Evolutionary conservation across 306 rosid genomes (phyloP).

Genomic region (Trifolium pratense): DNA sequence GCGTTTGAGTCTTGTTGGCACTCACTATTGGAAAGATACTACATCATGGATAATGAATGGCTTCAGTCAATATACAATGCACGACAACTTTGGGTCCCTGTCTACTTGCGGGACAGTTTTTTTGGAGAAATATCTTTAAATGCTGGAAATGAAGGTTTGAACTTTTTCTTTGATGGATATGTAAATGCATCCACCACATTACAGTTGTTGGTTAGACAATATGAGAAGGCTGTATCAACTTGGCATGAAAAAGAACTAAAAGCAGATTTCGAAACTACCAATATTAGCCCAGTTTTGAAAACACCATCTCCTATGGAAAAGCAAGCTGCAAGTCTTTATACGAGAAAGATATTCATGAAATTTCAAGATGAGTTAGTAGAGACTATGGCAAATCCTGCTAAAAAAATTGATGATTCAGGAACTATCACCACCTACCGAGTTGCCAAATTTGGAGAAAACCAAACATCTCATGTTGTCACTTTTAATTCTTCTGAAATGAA

Average conservation of each 20-base stretch:
- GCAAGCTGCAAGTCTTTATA: slow-evolving; percentile 83
- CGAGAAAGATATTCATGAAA: slow-evolving; percentile 76
- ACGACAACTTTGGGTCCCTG: slow-evolving; percentile 81
- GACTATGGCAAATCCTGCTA: slow-evolving; percentile 90
- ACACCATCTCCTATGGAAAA: slow-evolving; percentile 95
- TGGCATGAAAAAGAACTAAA: slow-evolving; percentile 85
- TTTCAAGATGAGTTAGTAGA: slow-evolving; percentile 93
- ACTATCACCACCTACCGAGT: slow-evolving; percentile 82
- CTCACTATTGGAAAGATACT: slow-evolving; percentile 69
- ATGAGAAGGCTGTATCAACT: slow-evolving; percentile 74
- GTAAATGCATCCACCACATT: slow-evolving; percentile 76
- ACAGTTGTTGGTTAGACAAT: slow-evolving; percentile 73
- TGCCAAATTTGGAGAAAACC: slow-evolving; percentile 94
- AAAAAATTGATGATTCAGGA: slow-evolving; percentile 74
- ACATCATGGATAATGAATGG: slow-evolving; percentile 81
- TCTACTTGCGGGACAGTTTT: slow-evolving; percentile 72
- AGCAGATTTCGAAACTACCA: slow-evolving; percentile 77
- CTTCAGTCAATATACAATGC: slow-evolving; percentile 77
- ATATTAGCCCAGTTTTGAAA: slow-evolving; percentile 65
- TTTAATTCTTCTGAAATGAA: slow-evolving; percentile 88
- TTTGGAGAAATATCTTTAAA: slow-evolving; percentile 65
- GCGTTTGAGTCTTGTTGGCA: slow-evolving; percentile 83
- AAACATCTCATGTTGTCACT: slow-evolving; percentile 64
- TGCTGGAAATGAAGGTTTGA: slow-evolving; percentile 58
- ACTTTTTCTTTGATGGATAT: slow-evolving; percentile 74